Conservation (phyloP, 2,329 filamentous ascomycete species). For the Cordyceps javanica region DNA sequence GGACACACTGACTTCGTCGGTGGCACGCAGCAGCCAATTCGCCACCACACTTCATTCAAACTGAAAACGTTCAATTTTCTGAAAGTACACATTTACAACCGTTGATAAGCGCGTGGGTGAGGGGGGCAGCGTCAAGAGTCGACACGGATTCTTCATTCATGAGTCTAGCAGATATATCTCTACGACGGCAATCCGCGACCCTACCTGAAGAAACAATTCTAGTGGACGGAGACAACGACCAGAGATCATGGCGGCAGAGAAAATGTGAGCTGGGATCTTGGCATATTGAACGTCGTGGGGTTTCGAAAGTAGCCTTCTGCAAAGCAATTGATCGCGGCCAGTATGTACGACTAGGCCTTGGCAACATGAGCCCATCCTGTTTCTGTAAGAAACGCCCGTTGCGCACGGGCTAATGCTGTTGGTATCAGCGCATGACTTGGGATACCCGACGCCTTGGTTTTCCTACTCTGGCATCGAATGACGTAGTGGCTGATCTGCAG, state of each 20-base stretch:
- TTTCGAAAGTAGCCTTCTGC: conserved; percentile 39
- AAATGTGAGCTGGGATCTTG: conserved; percentile 59
- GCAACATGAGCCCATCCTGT: conserved; percentile 63
- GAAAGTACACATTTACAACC: conserved; percentile 40
- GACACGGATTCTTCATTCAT: conserved; percentile 43
- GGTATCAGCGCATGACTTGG: conserved; percentile 40
- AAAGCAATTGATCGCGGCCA: conserved; percentile 56
- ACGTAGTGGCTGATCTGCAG: neutral
- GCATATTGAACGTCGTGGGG: conserved; percentile 57
- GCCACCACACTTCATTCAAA: conserved; percentile 63
- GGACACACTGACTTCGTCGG: conserved; percentile 55
- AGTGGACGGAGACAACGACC: conserved; percentile 48
- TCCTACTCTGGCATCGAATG: fast-evolving
- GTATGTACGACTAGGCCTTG: conserved; percentile 61
- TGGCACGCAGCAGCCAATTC: conserved; percentile 57
- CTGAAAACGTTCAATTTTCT: conserved; percentile 50
- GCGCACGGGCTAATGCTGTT: conserved; percentile 50
- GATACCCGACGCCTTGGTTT: too few relatives aligned
- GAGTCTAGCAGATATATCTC: conserved; percentile 46
- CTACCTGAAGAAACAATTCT: conserved; percentile 51
- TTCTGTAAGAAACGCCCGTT: conserved; percentile 63
- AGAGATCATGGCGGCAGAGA: conserved; percentile 6
- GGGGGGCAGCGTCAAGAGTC: conserved; percentile 44
- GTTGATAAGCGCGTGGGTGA: conserved; percentile 48
- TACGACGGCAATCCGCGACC: conserved; percentile 59